Percentiles rank a stretch among this genome's conserved stretches.
These are phyloP conservation scores for Gelatoporia subvermispora DNA, from an alignment of 768 basidiomycete species.

Conservation along the genomic window DNA sequence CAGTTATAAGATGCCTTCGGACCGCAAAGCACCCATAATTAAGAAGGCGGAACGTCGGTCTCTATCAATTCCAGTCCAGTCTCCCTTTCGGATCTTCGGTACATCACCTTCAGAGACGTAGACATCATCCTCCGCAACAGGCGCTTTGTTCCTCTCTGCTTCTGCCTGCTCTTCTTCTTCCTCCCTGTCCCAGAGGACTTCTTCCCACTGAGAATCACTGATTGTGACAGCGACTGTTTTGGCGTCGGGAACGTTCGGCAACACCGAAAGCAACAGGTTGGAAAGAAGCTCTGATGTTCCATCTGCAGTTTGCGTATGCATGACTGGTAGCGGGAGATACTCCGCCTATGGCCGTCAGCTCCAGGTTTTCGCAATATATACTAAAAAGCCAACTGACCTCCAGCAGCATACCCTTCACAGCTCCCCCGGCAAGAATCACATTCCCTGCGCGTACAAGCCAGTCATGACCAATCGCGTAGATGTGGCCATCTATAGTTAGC, in stretches of 20 bases:
- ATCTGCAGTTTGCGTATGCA: constrained; percentile 59
- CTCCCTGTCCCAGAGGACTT: constrained; percentile 72
- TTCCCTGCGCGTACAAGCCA: constrained; percentile 81
- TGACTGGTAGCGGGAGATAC: constrained; percentile 70
- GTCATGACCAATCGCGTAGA: constrained; percentile 75
- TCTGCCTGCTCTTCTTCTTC: constrained; percentile 42
- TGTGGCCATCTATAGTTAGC: constrained; percentile 64
- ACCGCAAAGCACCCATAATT: constrained; percentile 70
- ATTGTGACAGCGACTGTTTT: constrained; percentile 76
- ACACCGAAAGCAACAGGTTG: constrained; percentile 66
- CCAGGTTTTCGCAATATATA: neutral
- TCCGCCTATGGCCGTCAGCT: constrained; percentile 50
- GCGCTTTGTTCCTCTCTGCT: constrained; percentile 17
- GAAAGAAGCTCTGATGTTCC: constrained; percentile 72
- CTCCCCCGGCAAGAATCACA: constrained; percentile 69
- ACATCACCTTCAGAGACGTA: constrained; percentile 57
- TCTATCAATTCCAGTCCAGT: constrained; percentile 76
- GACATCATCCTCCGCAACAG: constrained; percentile 41
- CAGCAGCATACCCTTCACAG: constrained; percentile 77
- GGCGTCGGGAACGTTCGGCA: constrained; percentile 69
- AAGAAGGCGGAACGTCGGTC: constrained; percentile 76
- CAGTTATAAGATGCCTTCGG: constrained; percentile 58
- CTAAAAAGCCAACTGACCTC: constrained; percentile 58
- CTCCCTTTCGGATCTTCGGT: constrained; percentile 44
- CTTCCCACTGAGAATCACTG: constrained; percentile 76